A percentile compares a stretch with the other conserved stretches of the same genome.
phyloP scores from a whole-genome alignment of 768 basidiomycete genomes.

The Kondoa subrosea region DNA sequence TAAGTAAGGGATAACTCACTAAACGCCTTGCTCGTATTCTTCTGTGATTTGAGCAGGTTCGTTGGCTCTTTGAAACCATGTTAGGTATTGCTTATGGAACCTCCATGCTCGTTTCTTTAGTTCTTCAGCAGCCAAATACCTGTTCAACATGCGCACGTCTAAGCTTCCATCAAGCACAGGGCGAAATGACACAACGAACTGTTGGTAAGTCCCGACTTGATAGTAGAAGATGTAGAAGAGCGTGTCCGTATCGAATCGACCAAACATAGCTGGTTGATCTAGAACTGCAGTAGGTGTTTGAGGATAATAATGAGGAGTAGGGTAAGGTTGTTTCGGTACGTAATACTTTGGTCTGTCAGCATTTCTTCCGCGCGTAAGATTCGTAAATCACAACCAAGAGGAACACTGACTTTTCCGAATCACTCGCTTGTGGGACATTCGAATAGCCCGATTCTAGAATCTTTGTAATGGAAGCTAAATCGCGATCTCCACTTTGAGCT shows the following conservation, averaged over 20 bases:
- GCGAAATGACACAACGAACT: constrained; percentile 41
- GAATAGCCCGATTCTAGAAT: constrained; percentile 81
- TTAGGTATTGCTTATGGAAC: constrained; percentile 96
- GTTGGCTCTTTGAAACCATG: constrained; percentile 95
- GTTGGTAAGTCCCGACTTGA: constrained; percentile 90
- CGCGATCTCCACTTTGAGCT: constrained; percentile 36
- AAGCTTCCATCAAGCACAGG: background rate
- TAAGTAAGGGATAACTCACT: constrained; percentile 30
- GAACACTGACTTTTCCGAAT: constrained; percentile 79
- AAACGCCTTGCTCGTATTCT: constrained; percentile 97
- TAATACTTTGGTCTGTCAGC: constrained; percentile 97
- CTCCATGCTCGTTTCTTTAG: constrained; percentile 96
- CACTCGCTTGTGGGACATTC: constrained; percentile 75
- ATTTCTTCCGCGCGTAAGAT: background rate
- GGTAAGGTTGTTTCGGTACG: constrained; percentile 76
- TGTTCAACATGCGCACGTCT: constrained; percentile 29
- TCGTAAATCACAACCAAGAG: no score
- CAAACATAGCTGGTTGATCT: constrained; percentile 65
- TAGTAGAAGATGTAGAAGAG: constrained; percentile 99
- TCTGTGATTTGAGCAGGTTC: constrained; percentile 98
- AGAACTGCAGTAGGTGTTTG: constrained; percentile 66
- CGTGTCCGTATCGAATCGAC: constrained; percentile 88
- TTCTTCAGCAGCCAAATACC: constrained; percentile 89
- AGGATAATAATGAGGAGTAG: constrained; percentile 84
- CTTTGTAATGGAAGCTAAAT: constrained; percentile 77